Evolutionary conservation across 805 yeast species (phyloP).

Genomic region (Nakazawaea laoshanensis): DNA sequence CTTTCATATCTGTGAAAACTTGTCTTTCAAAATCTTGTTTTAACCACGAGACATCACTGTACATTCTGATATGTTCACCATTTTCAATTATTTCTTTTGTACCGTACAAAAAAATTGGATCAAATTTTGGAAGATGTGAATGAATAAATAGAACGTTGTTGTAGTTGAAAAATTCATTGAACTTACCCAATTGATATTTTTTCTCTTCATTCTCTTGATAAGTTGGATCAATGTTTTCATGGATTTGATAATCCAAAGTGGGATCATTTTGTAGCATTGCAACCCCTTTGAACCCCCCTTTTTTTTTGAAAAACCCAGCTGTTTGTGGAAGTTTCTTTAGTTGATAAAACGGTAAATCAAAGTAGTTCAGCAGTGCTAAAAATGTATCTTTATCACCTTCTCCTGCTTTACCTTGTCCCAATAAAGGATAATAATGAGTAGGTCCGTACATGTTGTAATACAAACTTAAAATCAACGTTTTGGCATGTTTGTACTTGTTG

Average conservation of each 20-base stretch:
- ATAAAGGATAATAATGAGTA: conserved; percentile 33
- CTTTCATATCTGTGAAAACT: neutral
- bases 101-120: conserved; percentile 24
- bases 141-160: conserved; percentile 23
- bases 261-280: conserved; percentile 56
- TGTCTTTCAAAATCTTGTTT: conserved; percentile 1
- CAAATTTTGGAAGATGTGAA: conserved; percentile 39
- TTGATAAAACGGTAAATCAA: conserved; percentile 36
- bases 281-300: conserved; percentile 33
- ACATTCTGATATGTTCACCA: conserved; percentile 2
- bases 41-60: neutral
- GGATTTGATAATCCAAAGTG: conserved; percentile 25
- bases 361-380: conserved; percentile 39
- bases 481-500: conserved; percentile 38
- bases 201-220: neutral
- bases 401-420: conserved; percentile 39
- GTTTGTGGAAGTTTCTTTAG: conserved; percentile 40
- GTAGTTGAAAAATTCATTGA: neutral
- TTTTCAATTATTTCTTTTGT: neutral
- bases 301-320: conserved; percentile 30
- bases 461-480: conserved; percentile 36
- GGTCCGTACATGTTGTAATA: conserved; percentile 50
- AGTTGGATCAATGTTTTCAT: conserved; percentile 11
- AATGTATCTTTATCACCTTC: conserved; percentile 58
- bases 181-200: neutral